These are phyloP conservation scores for Candida koratica DNA, from an alignment of 805 yeast genomes.

Conservation along the genomic window DNA sequence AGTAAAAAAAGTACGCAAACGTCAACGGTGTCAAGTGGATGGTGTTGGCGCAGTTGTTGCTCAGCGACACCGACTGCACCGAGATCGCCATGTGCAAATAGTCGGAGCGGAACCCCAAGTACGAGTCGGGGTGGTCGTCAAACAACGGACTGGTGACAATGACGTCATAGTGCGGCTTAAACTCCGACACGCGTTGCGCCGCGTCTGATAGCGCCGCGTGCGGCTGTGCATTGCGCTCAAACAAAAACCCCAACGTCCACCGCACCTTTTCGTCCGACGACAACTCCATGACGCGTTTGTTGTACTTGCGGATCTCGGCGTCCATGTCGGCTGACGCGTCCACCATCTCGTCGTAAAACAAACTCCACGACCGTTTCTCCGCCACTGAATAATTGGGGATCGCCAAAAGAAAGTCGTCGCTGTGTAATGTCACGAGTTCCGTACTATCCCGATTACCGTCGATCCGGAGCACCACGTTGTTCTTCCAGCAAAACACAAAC, in stretches of 20 bases:
- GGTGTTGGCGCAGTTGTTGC: constrained; percentile 31
- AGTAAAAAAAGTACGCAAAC: constrained; percentile 34
- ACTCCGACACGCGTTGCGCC: constrained; percentile 44
- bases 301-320: constrained; percentile 28
- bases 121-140: constrained; percentile 67
- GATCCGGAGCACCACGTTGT: constrained; percentile 46
- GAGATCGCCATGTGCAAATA: constrained; percentile 58
- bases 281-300: constrained; percentile 51
- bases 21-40: constrained; percentile 39
- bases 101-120: constrained; percentile 73
- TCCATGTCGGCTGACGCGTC: constrained; percentile 21
- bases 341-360: constrained; percentile 25
- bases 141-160: constrained; percentile 57
- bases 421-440: constrained; percentile 50
- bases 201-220: constrained; percentile 27
- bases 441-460: constrained; percentile 48
- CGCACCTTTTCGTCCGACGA: constrained; percentile 55
- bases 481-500: constrained; percentile 61
- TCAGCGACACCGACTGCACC: constrained; percentile 30
- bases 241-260: constrained; percentile 75
- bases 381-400: constrained; percentile 47
- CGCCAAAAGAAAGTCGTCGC: constrained; percentile 54
- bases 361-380: constrained; percentile 37
- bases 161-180: constrained; percentile 62
- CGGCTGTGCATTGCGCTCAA: constrained; percentile 54